Percentiles rank a stretch among this genome's conserved stretches.
phyloP scores from a whole-genome alignment of 2,329 filamentous ascomycete species.

The Aureobasidium sp. region DNA sequence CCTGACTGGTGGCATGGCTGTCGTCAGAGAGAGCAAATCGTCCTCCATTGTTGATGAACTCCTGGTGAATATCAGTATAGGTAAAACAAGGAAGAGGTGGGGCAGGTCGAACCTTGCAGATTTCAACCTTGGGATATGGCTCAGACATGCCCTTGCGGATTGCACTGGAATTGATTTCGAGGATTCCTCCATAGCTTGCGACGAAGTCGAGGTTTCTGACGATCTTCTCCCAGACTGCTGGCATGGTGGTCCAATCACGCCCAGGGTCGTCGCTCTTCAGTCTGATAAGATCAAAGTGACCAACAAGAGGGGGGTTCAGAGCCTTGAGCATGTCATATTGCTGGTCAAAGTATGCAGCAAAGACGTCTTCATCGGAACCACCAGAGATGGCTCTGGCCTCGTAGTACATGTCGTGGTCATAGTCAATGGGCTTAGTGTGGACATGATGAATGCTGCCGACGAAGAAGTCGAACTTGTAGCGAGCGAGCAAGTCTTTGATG shows the following conservation, averaged over 20 bases:
- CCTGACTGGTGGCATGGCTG: slow-evolving; percentile 79
- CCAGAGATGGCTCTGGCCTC: slow-evolving; percentile 50
- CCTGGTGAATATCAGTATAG: slow-evolving; percentile 38
- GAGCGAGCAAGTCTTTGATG: slow-evolving; percentile 50
- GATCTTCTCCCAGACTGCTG: slow-evolving; percentile 64
- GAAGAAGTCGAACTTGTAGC: slow-evolving; percentile 74
- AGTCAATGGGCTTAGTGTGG: slow-evolving; percentile 81
- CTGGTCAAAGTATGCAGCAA: slow-evolving; percentile 77
- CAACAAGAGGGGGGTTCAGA: slow-evolving; percentile 69
- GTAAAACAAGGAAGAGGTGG: not conserved
- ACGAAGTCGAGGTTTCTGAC: slow-evolving; percentile 66
- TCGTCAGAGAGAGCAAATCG: slow-evolving; percentile 90
- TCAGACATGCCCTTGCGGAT: slow-evolving; percentile 84
- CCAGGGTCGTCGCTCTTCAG: slow-evolving; percentile 65
- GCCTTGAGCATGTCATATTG: slow-evolving; percentile 72
- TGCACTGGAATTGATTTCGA: slow-evolving; percentile 85
- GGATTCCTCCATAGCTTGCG: slow-evolving; percentile 64
- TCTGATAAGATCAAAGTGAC: slow-evolving; percentile 88
- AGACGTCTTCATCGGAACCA: slow-evolving; percentile 64
- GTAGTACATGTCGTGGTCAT: slow-evolving; percentile 59
- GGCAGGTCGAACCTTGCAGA: slow-evolving; percentile 57
- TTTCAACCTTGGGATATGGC: slow-evolving; percentile 73
- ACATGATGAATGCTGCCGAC: slow-evolving; percentile 91
- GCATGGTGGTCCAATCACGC: slow-evolving; percentile 44
- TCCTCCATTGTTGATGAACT: slow-evolving; percentile 65